Evolutionary conservation across 257 asterid genomes (phyloP).

Genomic region (Solanum arcanum): DNA sequence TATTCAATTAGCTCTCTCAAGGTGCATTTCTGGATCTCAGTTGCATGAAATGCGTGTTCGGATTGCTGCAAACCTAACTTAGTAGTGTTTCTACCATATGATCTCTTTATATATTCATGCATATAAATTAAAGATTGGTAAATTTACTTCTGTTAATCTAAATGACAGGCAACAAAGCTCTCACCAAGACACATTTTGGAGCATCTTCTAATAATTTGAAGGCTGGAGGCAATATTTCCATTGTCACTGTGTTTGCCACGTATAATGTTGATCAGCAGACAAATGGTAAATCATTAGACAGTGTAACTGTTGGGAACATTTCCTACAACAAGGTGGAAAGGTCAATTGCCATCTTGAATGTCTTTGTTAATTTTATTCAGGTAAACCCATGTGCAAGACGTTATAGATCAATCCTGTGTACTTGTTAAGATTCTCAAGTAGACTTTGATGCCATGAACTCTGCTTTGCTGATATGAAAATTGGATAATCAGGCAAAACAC

Average conservation of each 20-base stretch:
- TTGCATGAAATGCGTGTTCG: neutral
- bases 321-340: conserved; percentile 73
- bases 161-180: conserved; percentile 59
- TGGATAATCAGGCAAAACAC: neutral
- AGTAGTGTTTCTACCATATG: neutral
- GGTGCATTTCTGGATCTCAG: neutral
- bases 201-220: conserved; percentile 5
- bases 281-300: conserved; percentile 28
- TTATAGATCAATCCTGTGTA: neutral
- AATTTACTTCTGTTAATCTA: neutral
- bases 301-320: conserved; percentile 59
- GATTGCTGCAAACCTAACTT: neutral
- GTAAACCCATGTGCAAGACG: conserved; percentile 14
- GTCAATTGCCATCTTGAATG: conserved; percentile 67
- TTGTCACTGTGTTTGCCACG: conserved; percentile 68
- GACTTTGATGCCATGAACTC: neutral
- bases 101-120: neutral
- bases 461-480: neutral
- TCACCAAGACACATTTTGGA: conserved; percentile 40
- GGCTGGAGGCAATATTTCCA: conserved; percentile 29
- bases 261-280: conserved; percentile 34
- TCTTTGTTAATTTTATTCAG: conserved; percentile 79
- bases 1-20: neutral
- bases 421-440: neutral
- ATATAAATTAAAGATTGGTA: neutral